Evolutionary conservation across 768 basidiomycete genomes (phyloP), one percentile per base, ranked within the genome.

Genomic region (Tylopilus sp.): DNA sequence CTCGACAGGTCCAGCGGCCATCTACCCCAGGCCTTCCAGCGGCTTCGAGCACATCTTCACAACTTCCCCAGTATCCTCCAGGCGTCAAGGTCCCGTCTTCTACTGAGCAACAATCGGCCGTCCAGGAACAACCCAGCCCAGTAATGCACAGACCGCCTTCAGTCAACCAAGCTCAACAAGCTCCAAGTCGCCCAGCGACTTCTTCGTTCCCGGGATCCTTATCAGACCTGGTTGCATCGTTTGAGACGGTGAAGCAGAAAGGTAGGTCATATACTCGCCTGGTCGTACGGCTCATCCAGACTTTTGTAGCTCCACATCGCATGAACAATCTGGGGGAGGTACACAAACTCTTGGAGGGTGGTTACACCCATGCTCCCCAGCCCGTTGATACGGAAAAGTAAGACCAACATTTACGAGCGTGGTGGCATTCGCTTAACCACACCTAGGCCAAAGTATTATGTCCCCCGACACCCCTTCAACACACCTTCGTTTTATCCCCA

Each of bases 401-500:
- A 82, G 84, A 76, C 54, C 60, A 73, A 58, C 16, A 42, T n/a
- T 12, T 13, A 48, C 29, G 3, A 16, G 45, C 22, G 31, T 19
- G 21, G 54, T 40, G 14, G 34, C n/a, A 19, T 26, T 52, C 34
- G 45, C 59, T 56, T 36, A 61, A 49, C 29, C 28, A 47, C 52
- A n/a, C 48, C 30, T 60, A 98, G 95, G 76, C 94, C 97, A 22
- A 92, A 95, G 64, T 98, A 98, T 71, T 98, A 98, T 66, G 86
- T 93, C 24, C 96, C 97, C 14, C 83, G 89, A 58, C 94, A 93
- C 71, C 92, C 95, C 12, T 91, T 83, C 75, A 85, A 80, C 64
- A 92, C 95, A n/a, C 87, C 97, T 16, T 72, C 83, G 13, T 98
- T 96, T 71, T 99, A 99, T 71, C 94, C 97, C 34, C 97, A 98